A percentile compares a stretch with the other conserved stretches of the same genome.
Conservation (phyloP, 768 basidiomycete species). For the Leccinum variicolor region DNA sequence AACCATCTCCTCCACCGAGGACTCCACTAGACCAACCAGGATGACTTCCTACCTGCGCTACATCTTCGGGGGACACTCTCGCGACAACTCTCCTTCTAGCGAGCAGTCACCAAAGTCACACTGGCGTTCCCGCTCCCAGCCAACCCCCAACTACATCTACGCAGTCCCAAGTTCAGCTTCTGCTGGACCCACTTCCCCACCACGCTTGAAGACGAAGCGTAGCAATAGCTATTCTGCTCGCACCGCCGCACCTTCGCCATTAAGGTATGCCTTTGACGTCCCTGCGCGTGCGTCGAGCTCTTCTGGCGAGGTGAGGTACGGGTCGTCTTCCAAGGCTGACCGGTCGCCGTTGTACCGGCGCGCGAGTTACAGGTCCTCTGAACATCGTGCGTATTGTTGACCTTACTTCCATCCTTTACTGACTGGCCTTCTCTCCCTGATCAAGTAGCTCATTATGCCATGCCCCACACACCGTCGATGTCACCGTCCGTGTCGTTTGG, state of each 20-base stretch:
- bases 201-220: slow-evolving; percentile 35
- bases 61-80: slow-evolving; percentile 38
- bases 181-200: slow-evolving; percentile 36
- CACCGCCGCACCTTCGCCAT: slow-evolving; percentile 37
- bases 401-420: background rate
- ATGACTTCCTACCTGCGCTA: slow-evolving; percentile 54
- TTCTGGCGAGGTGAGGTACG: slow-evolving; percentile 32
- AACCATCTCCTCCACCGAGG: slow-evolving; percentile 14
- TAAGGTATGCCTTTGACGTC: slow-evolving; percentile 39
- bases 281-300: slow-evolving; percentile 18
- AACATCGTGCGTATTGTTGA: slow-evolving; percentile 40
- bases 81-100: slow-evolving; percentile 24
- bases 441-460: slow-evolving; percentile 30
- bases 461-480: slow-evolving; percentile 29
- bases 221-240: slow-evolving; percentile 39
- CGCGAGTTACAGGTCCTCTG: slow-evolving; percentile 42
- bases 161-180: slow-evolving; percentile 28
- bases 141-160: slow-evolving; percentile 42
- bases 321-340: slow-evolving; percentile 29
- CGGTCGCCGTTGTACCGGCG: slow-evolving; percentile 39
- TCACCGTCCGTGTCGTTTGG: slow-evolving; percentile 33
- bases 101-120: slow-evolving; percentile 38
- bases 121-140: slow-evolving; percentile 39
- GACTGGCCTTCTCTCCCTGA: background rate
- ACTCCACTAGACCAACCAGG: slow-evolving; percentile 10